Base-by-base conservation (phyloP, 495 filamentous ascomycete genomes). In the Tuber umbilicatum region DNA sequence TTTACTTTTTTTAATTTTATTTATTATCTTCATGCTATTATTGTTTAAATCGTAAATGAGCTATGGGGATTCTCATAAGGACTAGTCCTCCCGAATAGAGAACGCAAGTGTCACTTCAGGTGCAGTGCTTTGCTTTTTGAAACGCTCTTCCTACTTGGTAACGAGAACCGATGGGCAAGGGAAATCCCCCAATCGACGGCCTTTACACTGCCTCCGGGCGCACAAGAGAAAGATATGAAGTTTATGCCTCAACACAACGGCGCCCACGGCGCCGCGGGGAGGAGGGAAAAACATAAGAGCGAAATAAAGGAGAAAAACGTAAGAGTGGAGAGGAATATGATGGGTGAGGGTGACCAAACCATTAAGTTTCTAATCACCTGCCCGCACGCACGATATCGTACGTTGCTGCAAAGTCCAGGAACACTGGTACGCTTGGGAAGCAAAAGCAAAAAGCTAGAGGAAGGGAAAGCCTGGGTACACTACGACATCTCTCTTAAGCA, bases 41-140 rank as follows among this genome's bases (percentile, higher is more conserved):
- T 64, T 64, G 35, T 64, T 35, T 35, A 60, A 16, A 60, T 60
- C 16, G 50, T 60, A 60, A 60, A 60, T 27, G 27, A 35, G 55
- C 55, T 19, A 31, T 64, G 55, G 27, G 27, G 27, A 64, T 64
- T 64, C 14, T 17, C 27, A 64, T 76, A 69, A 40, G 23, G 75
- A 45, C 75, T 67, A 60, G 2, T 64, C 69, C 50, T 47, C 42
- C 68, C 71, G 64, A 73, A 79, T 72, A 72, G 75, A 78, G 72
- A 71, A 70, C 72, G 64, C 37, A 78, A 79, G 60, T 71, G 64
- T 67, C 43, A 74, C 73, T 72, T 72, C 27, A 74, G 77, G 72
- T 78, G 69, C 72, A 69, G 74, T 78, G 72, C 60, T 78, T 79
- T 78, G 71, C 77, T 79, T 78, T 78, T 78, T 74, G 70, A 79